Evolutionary conservation across 2,329 filamentous ascomycete species (phyloP), one percentile per base, ranked within the genome.

Genomic region (Calonectria montana): DNA sequence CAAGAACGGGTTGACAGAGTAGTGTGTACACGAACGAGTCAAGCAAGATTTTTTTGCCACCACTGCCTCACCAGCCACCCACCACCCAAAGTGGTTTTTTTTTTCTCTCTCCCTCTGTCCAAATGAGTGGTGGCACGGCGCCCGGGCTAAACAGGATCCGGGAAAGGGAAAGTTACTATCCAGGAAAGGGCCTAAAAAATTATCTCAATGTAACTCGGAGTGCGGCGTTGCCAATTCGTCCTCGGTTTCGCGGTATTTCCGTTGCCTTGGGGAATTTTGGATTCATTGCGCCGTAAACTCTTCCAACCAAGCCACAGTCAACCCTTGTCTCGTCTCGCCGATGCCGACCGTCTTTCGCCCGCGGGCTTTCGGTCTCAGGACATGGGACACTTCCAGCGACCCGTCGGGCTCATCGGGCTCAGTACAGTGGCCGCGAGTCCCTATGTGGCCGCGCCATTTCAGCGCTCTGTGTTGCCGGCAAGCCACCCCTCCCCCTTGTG

Each of bases 21-120:
- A 35, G 31, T 12, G 31, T 35, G 31, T 29, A 27, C 47, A 37
- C 50, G 31, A 57, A 21, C 75, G 76, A 74, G 67, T 75, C 73
- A 79, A 77, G 63, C 39, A 67, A 73, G 71, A n/a, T 43, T 43
- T 43, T 43, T 72, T 79, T 69, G 77, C 77, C 77, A 79, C 77
- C 71, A 73, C 73, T 65, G 65, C 66, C 72, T 74, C 69, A 72
- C 75, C 73, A 78, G 74, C 76, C 76, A 77, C 76, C 74, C 31
- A 10, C 31, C 31, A 35, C 10, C 31, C 31, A 35, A 35, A n/a
- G n/a, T 35, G 13, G 31, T 3, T 9, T 35, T 35, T 35, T 35
- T 35, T 35, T 3, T 35, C n/a, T n/a, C n/a, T 12, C 31, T 35
- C 13, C 10, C 29, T 35, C 7, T 35, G 10, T 35, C 31, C 31